Conservation (phyloP, 345 rosid genomes). For the Bruguiera sexangula region DNA sequence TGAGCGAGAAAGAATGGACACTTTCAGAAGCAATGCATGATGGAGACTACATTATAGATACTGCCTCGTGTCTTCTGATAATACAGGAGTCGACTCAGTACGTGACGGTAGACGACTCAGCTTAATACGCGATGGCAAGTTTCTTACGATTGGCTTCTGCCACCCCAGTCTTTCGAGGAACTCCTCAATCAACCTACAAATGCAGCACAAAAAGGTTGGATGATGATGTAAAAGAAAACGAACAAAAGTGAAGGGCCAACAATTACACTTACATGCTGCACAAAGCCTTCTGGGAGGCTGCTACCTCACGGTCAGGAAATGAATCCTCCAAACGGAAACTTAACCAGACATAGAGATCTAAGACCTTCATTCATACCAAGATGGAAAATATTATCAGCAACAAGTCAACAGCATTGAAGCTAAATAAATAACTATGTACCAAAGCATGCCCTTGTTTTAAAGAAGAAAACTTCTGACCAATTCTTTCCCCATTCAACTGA, state of each 20-base stretch:
- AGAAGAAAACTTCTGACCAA: neutral
- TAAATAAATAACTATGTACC: neutral
- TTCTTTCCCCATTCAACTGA: neutral
- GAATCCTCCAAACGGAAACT: conserved; percentile 79
- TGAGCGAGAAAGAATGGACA: neutral
- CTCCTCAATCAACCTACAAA: conserved; percentile 78
- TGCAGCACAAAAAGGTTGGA: conserved; percentile 1
- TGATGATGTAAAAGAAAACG: neutral
- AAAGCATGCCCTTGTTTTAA: neutral
- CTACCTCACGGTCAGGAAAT: conserved; percentile 74
- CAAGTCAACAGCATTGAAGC: neutral
- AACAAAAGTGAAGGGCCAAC: neutral
- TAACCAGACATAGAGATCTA: conserved; percentile 93
- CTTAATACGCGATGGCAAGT: conserved; percentile 4
- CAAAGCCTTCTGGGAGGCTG: conserved; percentile 71
- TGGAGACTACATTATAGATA: conserved; percentile 5
- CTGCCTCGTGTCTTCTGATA: conserved; percentile 13
- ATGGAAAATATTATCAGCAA: conserved; percentile 16
- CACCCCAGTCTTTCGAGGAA: conserved; percentile 59
- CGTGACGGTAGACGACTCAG: conserved; percentile 8
- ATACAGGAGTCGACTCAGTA: conserved; percentile 7
- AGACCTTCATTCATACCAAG: conserved; percentile 44
- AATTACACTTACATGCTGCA: conserved; percentile 65
- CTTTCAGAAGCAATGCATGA: neutral
- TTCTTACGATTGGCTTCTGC: conserved; percentile 37